Conservation (phyloP, 768 basidiomycete species). For the Dacryopinax primogenitus region DNA sequence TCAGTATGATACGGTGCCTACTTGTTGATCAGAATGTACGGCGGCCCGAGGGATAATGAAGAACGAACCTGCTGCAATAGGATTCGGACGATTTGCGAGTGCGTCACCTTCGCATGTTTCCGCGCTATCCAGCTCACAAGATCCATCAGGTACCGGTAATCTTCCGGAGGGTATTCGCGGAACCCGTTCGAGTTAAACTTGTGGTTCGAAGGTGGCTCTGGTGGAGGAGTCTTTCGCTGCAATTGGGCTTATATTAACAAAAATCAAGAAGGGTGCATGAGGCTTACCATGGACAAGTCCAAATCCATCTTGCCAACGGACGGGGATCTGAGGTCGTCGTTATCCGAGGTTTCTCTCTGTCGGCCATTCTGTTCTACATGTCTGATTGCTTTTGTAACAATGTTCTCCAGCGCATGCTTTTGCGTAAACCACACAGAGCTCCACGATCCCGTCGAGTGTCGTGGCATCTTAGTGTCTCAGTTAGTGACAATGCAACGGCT, state of each 20-base stretch:
- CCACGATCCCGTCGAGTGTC: background rate
- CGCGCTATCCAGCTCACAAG: background rate
- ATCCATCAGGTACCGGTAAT: background rate
- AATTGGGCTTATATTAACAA: background rate
- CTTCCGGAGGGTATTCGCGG: background rate
- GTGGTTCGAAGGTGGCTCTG: background rate
- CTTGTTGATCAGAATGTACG: background rate
- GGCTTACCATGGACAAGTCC: background rate
- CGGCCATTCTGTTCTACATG: background rate
- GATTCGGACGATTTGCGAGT: background rate
- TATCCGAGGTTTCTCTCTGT: background rate
- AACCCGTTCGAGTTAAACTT: background rate
- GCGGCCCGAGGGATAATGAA: background rate
- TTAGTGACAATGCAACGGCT: background rate
- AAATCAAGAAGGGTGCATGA: background rate
- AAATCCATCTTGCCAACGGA: background rate
- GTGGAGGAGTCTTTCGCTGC: background rate
- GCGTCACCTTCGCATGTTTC: background rate
- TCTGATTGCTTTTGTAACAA: background rate
- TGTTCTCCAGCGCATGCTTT: background rate
- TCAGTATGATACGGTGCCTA: background rate
- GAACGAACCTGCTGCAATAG: background rate
- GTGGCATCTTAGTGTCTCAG: background rate
- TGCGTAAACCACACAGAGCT: background rate
- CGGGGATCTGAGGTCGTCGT: background rate